Conservation (phyloP, 495 filamentous ascomycete genomes). For the Sordaria brevicollis region DNA sequence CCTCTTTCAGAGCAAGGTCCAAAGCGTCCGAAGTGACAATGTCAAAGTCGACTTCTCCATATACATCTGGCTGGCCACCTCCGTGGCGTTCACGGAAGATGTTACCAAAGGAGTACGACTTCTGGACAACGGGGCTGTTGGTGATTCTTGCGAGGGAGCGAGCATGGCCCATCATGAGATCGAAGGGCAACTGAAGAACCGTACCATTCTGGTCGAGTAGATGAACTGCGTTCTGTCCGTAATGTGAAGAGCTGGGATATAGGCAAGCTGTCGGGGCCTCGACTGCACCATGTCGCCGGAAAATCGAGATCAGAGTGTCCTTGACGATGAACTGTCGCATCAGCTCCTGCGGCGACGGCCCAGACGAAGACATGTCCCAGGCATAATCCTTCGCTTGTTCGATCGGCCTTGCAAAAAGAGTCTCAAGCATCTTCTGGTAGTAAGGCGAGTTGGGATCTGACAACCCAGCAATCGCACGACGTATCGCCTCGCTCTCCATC, state of each 20-base stretch:
- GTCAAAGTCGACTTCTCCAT: constrained; percentile 91
- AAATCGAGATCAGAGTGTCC: constrained; percentile 64
- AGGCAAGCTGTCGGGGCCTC: constrained; percentile 63
- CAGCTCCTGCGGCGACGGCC: constrained; percentile 46
- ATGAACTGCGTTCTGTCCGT: constrained; percentile 55
- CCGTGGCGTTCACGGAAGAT: constrained; percentile 71
- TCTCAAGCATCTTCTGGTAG: constrained; percentile 76
- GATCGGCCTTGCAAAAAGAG: constrained; percentile 61
- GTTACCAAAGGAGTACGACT: constrained; percentile 79
- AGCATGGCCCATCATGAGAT: constrained; percentile 83
- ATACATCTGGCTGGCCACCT: constrained; percentile 69
- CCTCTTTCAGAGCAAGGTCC: constrained; percentile 84
- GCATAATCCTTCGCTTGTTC: constrained; percentile 74
- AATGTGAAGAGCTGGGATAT: constrained; percentile 73
- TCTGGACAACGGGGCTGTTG: constrained; percentile 48
- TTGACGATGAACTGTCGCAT: constrained; percentile 67
- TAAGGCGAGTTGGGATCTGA: constrained; percentile 78
- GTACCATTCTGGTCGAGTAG: constrained; percentile 75
- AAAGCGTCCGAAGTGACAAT: constrained; percentile 69
- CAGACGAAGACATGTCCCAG: constrained; percentile 63
- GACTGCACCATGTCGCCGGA: constrained; percentile 85
- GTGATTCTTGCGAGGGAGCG: constrained; percentile 65
- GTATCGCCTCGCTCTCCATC: constrained; percentile 84
- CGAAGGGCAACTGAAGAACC: constrained; percentile 81
- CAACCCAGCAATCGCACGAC: constrained; percentile 67